phyloP scores from a whole-genome alignment of 1,139 yeast genomes.

The Saccharomyces hybrid region DNA sequence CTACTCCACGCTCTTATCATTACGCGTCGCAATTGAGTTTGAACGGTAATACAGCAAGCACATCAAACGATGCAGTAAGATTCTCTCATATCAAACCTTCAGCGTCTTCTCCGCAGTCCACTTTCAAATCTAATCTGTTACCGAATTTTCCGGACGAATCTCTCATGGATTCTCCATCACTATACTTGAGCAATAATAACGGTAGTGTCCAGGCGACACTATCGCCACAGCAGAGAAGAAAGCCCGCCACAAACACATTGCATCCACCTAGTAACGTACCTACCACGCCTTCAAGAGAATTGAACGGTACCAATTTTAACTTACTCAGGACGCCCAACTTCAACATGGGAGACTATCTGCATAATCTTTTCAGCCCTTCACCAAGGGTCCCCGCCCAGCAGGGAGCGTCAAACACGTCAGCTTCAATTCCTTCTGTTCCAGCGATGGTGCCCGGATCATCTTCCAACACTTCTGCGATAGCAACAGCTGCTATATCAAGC shows the following conservation, averaged over 20 bases:
- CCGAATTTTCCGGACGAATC: conserved; percentile 19
- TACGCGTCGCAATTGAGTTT: conserved; percentile 10
- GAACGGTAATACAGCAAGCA: not conserved
- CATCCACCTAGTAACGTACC: conserved; percentile 13
- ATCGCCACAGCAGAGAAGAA: conserved; percentile 20
- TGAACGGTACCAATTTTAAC: conserved; percentile 10
- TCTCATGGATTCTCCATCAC: conserved; percentile 28
- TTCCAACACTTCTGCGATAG: not conserved
- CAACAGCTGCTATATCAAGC: not conserved
- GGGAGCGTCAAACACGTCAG: not conserved
- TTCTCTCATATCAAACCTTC: conserved; percentile 27
- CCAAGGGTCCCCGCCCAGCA: conserved; percentile 19
- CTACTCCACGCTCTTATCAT: conserved; percentile 21
- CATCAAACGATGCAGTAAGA: conserved; percentile 22
- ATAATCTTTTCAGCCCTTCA: conserved; percentile 32
- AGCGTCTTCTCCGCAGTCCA: conserved; percentile 29
- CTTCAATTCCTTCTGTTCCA: conserved; percentile 1
- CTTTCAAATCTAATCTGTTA: conserved; percentile 19
- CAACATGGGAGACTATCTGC: conserved; percentile 33
- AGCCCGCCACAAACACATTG: conserved; percentile 2
- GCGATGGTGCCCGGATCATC: conserved; percentile 7
- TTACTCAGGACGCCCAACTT: conserved; percentile 30
- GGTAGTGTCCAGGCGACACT: conserved; percentile 7
- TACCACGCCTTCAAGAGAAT: conserved; percentile 27
- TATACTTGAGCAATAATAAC: conserved; percentile 15